Evolutionary conservation across 73 alveolate genomes (phyloP), one percentile per base, ranked within the genome.

Genomic region (Stentor roeselii): DNA sequence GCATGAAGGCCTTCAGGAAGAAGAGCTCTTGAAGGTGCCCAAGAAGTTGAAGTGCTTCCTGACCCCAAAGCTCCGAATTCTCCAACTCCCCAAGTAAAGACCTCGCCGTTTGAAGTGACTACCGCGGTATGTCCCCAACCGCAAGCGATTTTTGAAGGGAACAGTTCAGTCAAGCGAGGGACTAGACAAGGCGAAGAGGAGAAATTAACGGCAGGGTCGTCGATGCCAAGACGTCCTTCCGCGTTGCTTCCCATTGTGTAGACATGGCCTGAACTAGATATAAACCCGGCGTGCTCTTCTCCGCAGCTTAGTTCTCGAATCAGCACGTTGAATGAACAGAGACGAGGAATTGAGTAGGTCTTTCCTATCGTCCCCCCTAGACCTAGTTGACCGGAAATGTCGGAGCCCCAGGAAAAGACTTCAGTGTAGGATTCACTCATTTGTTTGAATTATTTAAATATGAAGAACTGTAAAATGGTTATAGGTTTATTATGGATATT

Each of bases 211-310:
- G 50, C 91, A 58, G 90, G 93, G 83, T 90, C 90, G 6, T 98
- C 99, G 14, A 88, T 60, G 0, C 99, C 99, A 40, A 97, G 91
- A 88, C 96, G 92, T 3, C 98, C 98, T 85, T 93, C 92, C 59
- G 86, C 83, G 87, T 97, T 97, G 31, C 91, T 88, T 3, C 99
- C 99, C 93, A 96, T 89, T 15, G 99, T 86, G 84, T 89, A 97
- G 11, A 97, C 94, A 76, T 95, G 97, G 14, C 97, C 97, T 59
- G 84, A 85, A 11, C 88, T 59, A 58, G 95, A 83, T 39, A 95
- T 91, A 30, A 93, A 88, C 59, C 67, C 50, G 36, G 93, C 85
- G 82, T 93, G 94, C 90, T 95, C 97, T 76, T 76, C 84, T 36
- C 84, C 59, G 76, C 95, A 92, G 59, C 89, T 37, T 39, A 90